phyloP scores from a whole-genome alignment of 2,329 filamentous ascomycete genomes.

The Xylariaceae sp. region DNA sequence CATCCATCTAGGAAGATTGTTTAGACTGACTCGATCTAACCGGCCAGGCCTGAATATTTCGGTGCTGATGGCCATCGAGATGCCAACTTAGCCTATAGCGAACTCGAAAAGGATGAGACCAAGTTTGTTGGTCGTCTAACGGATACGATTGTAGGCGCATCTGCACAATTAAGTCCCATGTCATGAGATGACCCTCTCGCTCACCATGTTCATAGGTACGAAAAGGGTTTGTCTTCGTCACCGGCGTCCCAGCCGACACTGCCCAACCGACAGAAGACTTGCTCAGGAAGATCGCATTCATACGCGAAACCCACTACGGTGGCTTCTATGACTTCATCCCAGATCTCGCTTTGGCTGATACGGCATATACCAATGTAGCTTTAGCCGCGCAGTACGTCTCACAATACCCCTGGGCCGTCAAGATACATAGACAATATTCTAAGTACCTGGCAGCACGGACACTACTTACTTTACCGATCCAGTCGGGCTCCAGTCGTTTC shows the following conservation, averaged over 20 bases:
- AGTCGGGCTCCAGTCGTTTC: constrained; percentile 85
- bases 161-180: not conserved
- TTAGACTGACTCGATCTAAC: no score
- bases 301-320: constrained; percentile 88
- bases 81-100: constrained; percentile 46
- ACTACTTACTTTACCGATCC: constrained; percentile 95
- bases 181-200: not conserved
- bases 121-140: constrained; percentile 56
- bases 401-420: not conserved
- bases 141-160: constrained; percentile 48
- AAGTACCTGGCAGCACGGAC: constrained; percentile 56
- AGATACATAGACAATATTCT: not conserved
- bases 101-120: constrained; percentile 52
- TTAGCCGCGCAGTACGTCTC: constrained; percentile 60
- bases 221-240: constrained; percentile 74
- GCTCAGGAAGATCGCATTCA: constrained; percentile 76
- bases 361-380: constrained; percentile 81
- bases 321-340: constrained; percentile 76
- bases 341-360: constrained; percentile 81
- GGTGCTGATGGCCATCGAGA: constrained; percentile 31
- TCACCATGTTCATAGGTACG: constrained; percentile 43
- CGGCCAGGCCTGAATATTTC: constrained; percentile 21
- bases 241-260: constrained; percentile 56
- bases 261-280: constrained; percentile 69
- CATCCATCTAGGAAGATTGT: no score